Evolutionary conservation across 371 early-diverging fungal genomes (phyloP).

Genomic region (Mucor mucedo): DNA sequence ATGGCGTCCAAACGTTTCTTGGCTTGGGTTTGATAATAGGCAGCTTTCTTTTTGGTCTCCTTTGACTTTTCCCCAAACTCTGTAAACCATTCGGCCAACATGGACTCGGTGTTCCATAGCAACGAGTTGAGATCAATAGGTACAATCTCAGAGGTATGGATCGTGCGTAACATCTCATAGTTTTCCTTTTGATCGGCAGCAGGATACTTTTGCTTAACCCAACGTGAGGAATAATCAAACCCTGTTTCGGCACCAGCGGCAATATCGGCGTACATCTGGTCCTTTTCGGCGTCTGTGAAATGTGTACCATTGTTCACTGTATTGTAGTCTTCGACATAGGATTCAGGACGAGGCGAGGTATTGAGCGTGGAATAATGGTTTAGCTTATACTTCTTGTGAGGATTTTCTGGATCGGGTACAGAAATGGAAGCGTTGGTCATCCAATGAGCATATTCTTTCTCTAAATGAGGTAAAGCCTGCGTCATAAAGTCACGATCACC

Average conservation of each 20-base stretch:
- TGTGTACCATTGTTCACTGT: slow-evolving; percentile 52
- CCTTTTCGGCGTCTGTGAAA: slow-evolving; percentile 33
- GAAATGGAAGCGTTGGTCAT: slow-evolving; percentile 55
- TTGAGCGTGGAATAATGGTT: slow-evolving; percentile 66
- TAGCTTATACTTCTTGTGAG: slow-evolving; percentile 33
- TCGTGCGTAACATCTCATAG: slow-evolving; percentile 49
- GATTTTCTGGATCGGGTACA: slow-evolving; percentile 29
- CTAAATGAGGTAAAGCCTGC: slow-evolving; percentile 58
- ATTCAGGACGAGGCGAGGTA: slow-evolving; percentile 77
- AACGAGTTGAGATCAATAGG: slow-evolving; percentile 91
- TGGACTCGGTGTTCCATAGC: slow-evolving; percentile 72
- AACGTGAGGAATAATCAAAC: slow-evolving; percentile 87
- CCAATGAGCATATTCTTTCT: slow-evolving; percentile 78
- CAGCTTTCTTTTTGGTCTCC: slow-evolving; percentile 24
- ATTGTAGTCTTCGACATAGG: slow-evolving; percentile 73
- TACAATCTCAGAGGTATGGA: slow-evolving; percentile 69
- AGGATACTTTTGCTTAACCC: slow-evolving; percentile 54
- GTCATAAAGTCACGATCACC: slow-evolving; percentile 56
- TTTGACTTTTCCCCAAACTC: slow-evolving; percentile 26
- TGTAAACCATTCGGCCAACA: slow-evolving; percentile 59
- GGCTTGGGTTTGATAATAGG: slow-evolving; percentile 46
- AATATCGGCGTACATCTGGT: slow-evolving; percentile 66
- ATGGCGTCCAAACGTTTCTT: slow-evolving; percentile 47
- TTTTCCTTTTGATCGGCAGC: slow-evolving; percentile 26
- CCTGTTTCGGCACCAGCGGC: slow-evolving; percentile 90